Evolutionary conservation across 495 filamentous ascomycete species (phyloP).

Genomic region (Lineolata rhizophorae): DNA sequence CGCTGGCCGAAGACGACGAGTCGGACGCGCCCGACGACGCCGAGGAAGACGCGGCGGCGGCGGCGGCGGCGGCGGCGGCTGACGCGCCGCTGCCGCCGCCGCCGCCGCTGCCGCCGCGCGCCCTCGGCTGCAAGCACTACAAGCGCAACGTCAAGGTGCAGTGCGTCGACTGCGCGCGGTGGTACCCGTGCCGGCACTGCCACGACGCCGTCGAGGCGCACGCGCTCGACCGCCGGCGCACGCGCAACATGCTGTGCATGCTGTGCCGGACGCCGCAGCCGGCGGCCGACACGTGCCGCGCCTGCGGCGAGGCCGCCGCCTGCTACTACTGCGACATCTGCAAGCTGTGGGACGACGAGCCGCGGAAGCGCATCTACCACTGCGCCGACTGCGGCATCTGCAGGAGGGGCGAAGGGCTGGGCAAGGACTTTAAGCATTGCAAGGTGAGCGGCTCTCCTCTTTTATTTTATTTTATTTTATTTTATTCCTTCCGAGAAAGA

Average conservation of each 20-base stretch:
- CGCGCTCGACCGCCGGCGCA: slow-evolving; percentile 54
- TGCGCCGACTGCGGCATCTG: slow-evolving; percentile 95
- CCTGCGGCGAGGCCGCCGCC: slow-evolving; percentile 59
- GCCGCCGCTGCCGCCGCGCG: too few relatives aligned
- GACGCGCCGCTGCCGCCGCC: too few relatives aligned
- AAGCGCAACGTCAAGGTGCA: slow-evolving; percentile 89
- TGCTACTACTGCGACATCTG: slow-evolving; percentile 88
- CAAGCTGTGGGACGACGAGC: slow-evolving; percentile 93
- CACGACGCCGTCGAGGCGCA: slow-evolving; percentile 80
- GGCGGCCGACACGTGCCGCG: slow-evolving; percentile 50
- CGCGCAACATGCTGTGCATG: slow-evolving; percentile 97
- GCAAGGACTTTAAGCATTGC: slow-evolving; percentile 95
- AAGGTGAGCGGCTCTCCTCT: slow-evolving; percentile 36
- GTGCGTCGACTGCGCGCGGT: slow-evolving; percentile 68
- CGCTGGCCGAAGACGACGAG: neutral
- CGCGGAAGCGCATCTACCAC: slow-evolving; percentile 83
- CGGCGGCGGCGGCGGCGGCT: slow-evolving; percentile 15
- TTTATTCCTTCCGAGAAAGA: neutral
- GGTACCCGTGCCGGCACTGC: slow-evolving; percentile 92
- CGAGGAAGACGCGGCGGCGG: slow-evolving; percentile 15
- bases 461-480: neutral
- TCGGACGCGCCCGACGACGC: slow-evolving; percentile 20
- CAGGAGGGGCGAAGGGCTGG: slow-evolving; percentile 70
- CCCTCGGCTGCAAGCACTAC: slow-evolving; percentile 86
- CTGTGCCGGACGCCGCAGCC: slow-evolving; percentile 70